Percentiles rank a stretch among this genome's conserved stretches.
These are phyloP conservation scores for Neurospora intermedia DNA, from an alignment of 495 filamentous ascomycete genomes.

Conservation along the genomic window DNA sequence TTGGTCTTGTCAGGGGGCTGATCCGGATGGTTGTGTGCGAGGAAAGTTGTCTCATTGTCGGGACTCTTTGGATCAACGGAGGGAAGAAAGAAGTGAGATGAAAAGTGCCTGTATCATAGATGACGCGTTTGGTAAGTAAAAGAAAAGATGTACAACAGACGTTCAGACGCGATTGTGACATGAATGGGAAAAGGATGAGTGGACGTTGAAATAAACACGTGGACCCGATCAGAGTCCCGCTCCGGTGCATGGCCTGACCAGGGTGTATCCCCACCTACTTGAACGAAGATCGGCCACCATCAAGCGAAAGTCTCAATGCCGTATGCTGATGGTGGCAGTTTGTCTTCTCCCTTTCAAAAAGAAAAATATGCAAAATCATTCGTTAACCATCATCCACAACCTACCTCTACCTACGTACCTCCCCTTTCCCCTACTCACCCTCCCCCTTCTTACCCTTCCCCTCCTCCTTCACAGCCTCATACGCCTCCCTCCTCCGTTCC, in stretches of 20 bases:
- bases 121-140: no score
- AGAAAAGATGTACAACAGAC: no score
- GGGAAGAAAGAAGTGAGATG: no score
- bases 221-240: not conserved
- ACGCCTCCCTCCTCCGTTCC: constrained; percentile 41
- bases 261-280: not conserved
- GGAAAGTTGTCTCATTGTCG: not conserved
- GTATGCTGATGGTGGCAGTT: not conserved
- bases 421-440: not conserved
- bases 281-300: not conserved
- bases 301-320: not conserved
- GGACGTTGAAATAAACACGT: not conserved
- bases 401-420: not conserved
- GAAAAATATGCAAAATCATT: not conserved
- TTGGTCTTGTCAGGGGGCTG: not conserved
- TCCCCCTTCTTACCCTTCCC: constrained; percentile 17
- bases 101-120: no score
- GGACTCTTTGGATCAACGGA: no score
- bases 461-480: constrained; percentile 23
- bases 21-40: not conserved
- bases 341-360: not conserved
- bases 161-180: no score
- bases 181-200: not conserved
- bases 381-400: not conserved
- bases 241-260: not conserved